These are phyloP conservation scores for Auricularia sp. DNA, from an alignment of 768 basidiomycete genomes.

Conservation along the genomic window DNA sequence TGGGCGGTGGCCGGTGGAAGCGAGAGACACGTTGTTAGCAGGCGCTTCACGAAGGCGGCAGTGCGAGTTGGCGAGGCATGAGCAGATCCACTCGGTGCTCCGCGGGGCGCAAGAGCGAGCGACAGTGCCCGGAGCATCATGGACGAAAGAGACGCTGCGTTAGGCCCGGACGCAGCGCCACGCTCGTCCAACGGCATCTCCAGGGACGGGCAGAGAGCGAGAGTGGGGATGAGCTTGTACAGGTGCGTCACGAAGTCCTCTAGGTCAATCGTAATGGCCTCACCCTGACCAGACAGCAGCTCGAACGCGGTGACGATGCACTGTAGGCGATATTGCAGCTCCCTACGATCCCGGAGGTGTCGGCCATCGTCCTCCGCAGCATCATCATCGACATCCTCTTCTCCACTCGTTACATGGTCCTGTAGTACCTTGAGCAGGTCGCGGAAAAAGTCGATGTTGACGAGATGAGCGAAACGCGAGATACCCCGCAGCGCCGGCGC, in stretches of 20 bases:
- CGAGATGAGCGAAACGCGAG: slow-evolving; percentile 86
- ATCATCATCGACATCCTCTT: slow-evolving; percentile 29
- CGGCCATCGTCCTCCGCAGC: slow-evolving; percentile 23
- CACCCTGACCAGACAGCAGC: slow-evolving; percentile 93
- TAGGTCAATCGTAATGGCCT: slow-evolving; percentile 95
- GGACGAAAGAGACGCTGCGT: slow-evolving; percentile 14
- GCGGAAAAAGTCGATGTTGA: slow-evolving; percentile 97
- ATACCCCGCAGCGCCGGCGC: slow-evolving; percentile 86
- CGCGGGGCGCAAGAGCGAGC: slow-evolving; percentile 70
- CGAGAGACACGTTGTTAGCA: slow-evolving; percentile 67
- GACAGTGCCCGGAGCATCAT: slow-evolving; percentile 81
- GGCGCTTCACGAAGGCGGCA: slow-evolving; percentile 90
- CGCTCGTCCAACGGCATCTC: slow-evolving; percentile 30
- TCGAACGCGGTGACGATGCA: slow-evolving; percentile 98
- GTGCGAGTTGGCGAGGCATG: slow-evolving; percentile 57
- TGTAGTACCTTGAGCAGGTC: slow-evolving; percentile 85
- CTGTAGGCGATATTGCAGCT: slow-evolving; percentile 52
- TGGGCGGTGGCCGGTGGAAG: slow-evolving; percentile 63
- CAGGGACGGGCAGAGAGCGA: slow-evolving; percentile 52
- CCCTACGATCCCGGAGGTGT: slow-evolving; percentile 23
- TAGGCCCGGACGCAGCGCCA: slow-evolving; percentile 10
- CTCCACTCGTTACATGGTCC: slow-evolving; percentile 41
- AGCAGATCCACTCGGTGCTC: slow-evolving; percentile 29
- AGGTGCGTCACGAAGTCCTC: slow-evolving; percentile 77
- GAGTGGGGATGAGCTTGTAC: slow-evolving; percentile 69